Conservation (phyloP, 2,329 filamentous ascomycete species). For the Akanthomyces uredinophilus region DNA sequence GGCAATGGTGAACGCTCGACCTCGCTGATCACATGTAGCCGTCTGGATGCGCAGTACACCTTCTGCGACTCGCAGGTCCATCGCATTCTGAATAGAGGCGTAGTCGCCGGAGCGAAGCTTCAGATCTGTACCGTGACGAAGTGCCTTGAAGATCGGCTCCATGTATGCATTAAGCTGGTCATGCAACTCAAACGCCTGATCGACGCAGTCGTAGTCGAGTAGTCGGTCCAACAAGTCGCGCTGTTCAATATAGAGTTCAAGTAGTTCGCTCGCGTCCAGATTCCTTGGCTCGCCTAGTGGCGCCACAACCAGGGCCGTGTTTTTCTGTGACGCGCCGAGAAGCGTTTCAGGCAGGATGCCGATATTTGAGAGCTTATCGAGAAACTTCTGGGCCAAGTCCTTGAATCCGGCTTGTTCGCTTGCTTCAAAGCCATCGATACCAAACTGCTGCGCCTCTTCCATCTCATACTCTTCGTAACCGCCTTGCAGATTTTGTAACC, state of each 20-base stretch:
- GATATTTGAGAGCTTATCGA: neutral
- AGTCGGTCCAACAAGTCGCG: neutral
- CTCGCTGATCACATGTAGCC: neutral
- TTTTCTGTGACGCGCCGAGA: neutral
- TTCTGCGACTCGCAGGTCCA: neutral
- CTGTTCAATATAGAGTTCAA: neutral
- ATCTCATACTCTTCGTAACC: neutral
- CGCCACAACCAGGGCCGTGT: neutral
- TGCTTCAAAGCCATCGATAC: neutral
- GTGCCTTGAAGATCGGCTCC: neutral
- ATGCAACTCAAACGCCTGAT: neutral
- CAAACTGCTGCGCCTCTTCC: neutral
- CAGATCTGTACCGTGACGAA: neutral
- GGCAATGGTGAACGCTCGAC: neutral
- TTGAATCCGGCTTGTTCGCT: neutral
- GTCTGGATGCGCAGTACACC: neutral
- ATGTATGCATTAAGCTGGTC: neutral
- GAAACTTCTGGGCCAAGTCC: neutral
- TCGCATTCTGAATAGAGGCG: neutral
- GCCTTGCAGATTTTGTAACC: neutral
- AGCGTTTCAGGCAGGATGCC: neutral
- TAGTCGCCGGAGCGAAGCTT: neutral
- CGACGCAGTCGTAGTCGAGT: neutral
- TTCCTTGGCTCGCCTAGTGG: neutral
- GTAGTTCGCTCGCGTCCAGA: neutral